A percentile compares a stretch with the other conserved stretches of the same genome.
phyloP scores from a whole-genome alignment of 192 early-diverging fungal species.

The Rhizoclosmatium sp. region DNA sequence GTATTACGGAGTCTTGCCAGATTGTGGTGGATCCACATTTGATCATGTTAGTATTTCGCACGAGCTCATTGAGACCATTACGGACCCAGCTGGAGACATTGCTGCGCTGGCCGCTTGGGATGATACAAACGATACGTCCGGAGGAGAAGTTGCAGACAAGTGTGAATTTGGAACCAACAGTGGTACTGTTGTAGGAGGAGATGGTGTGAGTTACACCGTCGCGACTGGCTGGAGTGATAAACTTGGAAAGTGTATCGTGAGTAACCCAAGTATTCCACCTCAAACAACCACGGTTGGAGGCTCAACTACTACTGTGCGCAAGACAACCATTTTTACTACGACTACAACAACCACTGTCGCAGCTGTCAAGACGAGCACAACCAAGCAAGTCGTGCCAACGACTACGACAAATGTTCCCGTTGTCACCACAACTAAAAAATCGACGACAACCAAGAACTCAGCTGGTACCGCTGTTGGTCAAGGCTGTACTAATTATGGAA shows the following conservation, averaged over 20 bases:
- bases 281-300: not conserved
- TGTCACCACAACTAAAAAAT: not conserved
- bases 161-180: not conserved
- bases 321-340: not conserved
- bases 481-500: too few species aligned
- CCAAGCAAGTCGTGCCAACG: not conserved
- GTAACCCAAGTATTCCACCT: not conserved
- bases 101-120: not conserved
- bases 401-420: not conserved
- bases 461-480: too few species aligned
- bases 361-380: not conserved
- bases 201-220: constrained; percentile 12
- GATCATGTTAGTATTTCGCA: not conserved
- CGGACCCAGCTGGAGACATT: not conserved
- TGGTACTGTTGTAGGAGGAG: not conserved
- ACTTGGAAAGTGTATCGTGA: constrained; percentile 5
- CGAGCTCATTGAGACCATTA: constrained; percentile 9
- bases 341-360: not conserved
- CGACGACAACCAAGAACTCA: not conserved
- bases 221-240: not conserved
- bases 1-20: constrained; percentile 41
- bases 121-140: not conserved
- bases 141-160: not conserved
- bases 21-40: constrained; percentile 1
- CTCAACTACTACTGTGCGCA: not conserved